phyloP scores from a whole-genome alignment of 805 yeast species.

The Yamadazyma tumulicola region DNA sequence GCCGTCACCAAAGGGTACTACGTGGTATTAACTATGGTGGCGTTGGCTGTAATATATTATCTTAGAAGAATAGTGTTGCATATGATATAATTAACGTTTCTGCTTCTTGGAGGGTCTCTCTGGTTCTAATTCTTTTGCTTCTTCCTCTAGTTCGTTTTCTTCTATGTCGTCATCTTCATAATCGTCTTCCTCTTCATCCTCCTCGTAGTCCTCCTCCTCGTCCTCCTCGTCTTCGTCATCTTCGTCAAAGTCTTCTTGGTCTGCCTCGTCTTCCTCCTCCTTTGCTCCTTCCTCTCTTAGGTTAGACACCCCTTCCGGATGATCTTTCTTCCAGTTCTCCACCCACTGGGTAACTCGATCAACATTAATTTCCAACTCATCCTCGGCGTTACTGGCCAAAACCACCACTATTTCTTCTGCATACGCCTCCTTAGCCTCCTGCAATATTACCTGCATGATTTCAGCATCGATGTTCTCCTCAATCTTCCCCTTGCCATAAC shows the following conservation, averaged over 20 bases:
- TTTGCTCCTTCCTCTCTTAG: constrained; percentile 20
- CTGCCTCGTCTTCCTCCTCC: constrained; percentile 13
- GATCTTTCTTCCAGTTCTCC: constrained; percentile 66
- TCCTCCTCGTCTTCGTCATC: constrained; percentile 4
- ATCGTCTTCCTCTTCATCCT: constrained; percentile 12
- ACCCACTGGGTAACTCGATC: constrained; percentile 74
- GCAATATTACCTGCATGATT: constrained; percentile 86
- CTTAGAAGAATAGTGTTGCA: constrained; percentile 28
- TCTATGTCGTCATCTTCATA: constrained; percentile 11
- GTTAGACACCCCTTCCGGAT: constrained; percentile 30
- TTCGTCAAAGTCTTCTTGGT: constrained; percentile 11
- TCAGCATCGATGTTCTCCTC: constrained; percentile 94
- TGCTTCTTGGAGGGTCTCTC: not conserved
- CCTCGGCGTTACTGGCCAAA: constrained; percentile 65
- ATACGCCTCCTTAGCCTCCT: constrained; percentile 84
- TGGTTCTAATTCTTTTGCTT: constrained; percentile 13
- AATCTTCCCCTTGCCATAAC: constrained; percentile 76
- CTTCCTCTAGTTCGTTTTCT: constrained; percentile 14
- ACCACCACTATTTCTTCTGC: constrained; percentile 79
- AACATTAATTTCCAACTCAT: constrained; percentile 79
- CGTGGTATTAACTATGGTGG: constrained; percentile 29
- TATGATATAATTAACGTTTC: constrained; percentile 1
- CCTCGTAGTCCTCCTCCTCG: constrained; percentile 7
- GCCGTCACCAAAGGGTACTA: constrained; percentile 52
- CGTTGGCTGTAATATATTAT: constrained; percentile 30